Base-by-base conservation (phyloP, 2,329 filamentous ascomycete genomes). In the Didymella glomerata region DNA sequence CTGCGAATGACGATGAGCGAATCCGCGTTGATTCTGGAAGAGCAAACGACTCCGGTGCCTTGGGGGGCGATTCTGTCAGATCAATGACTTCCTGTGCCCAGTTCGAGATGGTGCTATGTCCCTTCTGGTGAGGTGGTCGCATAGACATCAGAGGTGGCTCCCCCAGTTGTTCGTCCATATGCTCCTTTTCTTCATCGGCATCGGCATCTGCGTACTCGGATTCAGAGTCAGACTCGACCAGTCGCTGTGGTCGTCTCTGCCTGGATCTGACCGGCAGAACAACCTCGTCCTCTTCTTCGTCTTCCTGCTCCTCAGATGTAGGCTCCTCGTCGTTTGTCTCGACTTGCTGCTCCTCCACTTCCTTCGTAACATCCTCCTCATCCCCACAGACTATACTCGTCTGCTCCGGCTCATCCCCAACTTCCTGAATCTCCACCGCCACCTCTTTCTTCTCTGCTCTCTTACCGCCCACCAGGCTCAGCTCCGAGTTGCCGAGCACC, bases 51-150 rank as follows among this genome's bases (percentile, higher is more conserved):
- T 64, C 38, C 13, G 65, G 61, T 10, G 66, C 61, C 24, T 70
- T n/a, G 14, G 41, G 64, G 5, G 73, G 70, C 16, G 73, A 73
- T 14, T 61, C 60, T 11, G 72, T 73, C 45, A 76, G 51, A 24
- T 77, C 74, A 38, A 76, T 67, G 14, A 75, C 71, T 32, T 74
- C 69, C 52, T 73, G 68, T 3, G 69, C 68, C 68, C 71, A 75
- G 18, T 69, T 71, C 7, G 68, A 73, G 44, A 71, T 69, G 2
- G 68, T 65, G 49, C 62, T 70, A 36, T 68, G 61, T 10, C 64
- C 73, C 32, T 75, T 74, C 27, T 57, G 57, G 40, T 68, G 63
- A 46, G 67, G 67, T 11, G 68, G 64, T 48, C 63, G 59, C 62
- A 68, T 65, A 2, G 69, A 71, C 3, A 54, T 58, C n/a, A 68